Conservation (phyloP, 169 alveolate species). For the Eimeria maxima region DNA sequence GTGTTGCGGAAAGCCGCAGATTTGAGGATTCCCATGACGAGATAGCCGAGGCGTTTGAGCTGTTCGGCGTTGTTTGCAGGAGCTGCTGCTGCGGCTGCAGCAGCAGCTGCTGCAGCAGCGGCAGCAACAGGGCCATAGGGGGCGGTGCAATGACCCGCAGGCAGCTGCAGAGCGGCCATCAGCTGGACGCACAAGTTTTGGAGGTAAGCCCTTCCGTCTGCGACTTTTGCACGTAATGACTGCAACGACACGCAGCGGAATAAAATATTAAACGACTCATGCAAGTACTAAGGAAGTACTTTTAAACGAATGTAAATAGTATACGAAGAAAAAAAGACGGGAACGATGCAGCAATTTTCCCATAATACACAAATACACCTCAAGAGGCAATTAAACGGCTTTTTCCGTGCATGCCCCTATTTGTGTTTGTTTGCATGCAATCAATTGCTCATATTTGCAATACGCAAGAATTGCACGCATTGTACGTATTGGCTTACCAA, state of each 20-base stretch:
- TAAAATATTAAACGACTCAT: not conserved
- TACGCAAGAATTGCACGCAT: not conserved
- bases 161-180: conserved; percentile 61
- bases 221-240: conserved; percentile 62
- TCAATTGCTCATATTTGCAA: no score
- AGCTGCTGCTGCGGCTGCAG: not conserved
- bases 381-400: no score
- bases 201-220: conserved; percentile 76
- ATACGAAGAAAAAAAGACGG: not conserved
- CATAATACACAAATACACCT: no score
- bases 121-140: conserved; percentile 15
- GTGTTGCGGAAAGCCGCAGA: conserved; percentile 67
- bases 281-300: not conserved
- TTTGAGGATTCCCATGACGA: conserved; percentile 66
- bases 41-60: conserved; percentile 28
- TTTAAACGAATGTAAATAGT: not conserved
- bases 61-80: not conserved
- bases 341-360: not conserved
- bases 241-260: not conserved
- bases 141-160: not conserved
- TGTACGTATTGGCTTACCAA: not conserved
- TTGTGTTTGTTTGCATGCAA: not conserved
- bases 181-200: conserved; percentile 59
- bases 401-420: no score
- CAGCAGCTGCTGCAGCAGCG: conserved; percentile 15